phyloP scores from a whole-genome alignment of 495 filamentous ascomycete species.

The Penicillium lividum region DNA sequence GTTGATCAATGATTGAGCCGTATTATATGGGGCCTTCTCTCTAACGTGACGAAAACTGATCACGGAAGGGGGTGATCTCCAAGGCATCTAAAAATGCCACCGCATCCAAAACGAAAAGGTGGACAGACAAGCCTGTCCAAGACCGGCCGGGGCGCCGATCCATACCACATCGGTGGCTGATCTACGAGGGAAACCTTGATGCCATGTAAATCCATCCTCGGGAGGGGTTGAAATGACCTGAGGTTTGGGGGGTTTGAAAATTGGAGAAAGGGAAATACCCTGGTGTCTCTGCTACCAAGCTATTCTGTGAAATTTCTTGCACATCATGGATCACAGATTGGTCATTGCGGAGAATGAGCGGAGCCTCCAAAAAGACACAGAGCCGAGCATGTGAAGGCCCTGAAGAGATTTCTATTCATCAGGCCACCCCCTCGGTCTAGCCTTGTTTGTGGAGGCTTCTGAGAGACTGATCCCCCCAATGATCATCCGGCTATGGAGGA shows the following conservation, averaged over 20 bases:
- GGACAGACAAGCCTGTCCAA: constrained; percentile 13
- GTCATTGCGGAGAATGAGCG: constrained; percentile 15
- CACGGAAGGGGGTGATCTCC: not conserved
- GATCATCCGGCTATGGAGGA: constrained; percentile 3
- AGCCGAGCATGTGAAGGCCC: constrained; percentile 33
- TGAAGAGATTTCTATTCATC: constrained; percentile 1
- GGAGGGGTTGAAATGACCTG: constrained; percentile 13
- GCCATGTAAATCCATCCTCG: constrained; percentile 15
- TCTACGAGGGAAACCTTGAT: constrained; percentile 23
- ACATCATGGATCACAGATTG: constrained; percentile 20
- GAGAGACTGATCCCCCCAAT: constrained; percentile 9
- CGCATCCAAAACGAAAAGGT: constrained; percentile 8
- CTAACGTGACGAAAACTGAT: not conserved
- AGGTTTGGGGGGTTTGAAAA: not conserved
- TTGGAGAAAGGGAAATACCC: not conserved
- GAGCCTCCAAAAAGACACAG: constrained; percentile 21
- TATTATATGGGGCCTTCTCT: not conserved
- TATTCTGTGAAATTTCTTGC: not conserved
- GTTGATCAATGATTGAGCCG: not conserved
- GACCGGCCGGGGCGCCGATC: constrained; percentile 17
- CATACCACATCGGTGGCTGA: constrained; percentile 13
- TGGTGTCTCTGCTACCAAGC: not conserved
- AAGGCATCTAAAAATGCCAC: not conserved
- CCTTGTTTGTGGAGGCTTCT: constrained; percentile 12
- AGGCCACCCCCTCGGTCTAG: constrained; percentile 7